These are phyloP conservation scores for Nymphaea colorata DNA, from an alignment of 164 flowering plant species.

Conservation along the genomic window DNA sequence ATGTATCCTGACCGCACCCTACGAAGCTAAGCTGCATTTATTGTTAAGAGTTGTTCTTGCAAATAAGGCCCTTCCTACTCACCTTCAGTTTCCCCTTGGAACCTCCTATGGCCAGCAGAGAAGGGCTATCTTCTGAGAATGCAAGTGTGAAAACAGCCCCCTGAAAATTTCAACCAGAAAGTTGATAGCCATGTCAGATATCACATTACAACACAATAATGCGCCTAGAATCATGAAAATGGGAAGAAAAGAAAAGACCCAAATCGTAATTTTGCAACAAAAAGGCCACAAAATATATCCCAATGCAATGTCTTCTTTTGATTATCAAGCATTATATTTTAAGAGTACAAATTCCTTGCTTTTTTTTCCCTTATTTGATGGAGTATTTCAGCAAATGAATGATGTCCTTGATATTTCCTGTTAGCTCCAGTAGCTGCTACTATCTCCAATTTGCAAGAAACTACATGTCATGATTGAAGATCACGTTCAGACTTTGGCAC, in stretches of 20 bases:
- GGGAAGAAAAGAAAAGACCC: too few species aligned
- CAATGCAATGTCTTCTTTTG: too few species aligned
- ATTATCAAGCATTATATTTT: too few species aligned
- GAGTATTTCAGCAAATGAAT: too few species aligned
- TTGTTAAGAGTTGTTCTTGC: background rate
- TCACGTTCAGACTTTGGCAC: slow-evolving; percentile 7
- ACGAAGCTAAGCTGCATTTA: background rate
- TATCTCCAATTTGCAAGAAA: background rate
- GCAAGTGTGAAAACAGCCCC: slow-evolving; percentile 72
- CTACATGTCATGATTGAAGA: background rate
- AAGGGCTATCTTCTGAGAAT: slow-evolving; percentile 68
- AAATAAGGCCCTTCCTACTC: slow-evolving; percentile 10
- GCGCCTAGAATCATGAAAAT: too few species aligned
- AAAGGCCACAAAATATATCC: too few species aligned
- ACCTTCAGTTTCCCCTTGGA: slow-evolving; percentile 72
- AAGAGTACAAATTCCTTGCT: too few species aligned
- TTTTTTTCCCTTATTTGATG: too few species aligned
- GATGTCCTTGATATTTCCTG: too few species aligned
- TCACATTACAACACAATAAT: background rate
- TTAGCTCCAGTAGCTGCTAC: too few species aligned
- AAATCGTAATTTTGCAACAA: too few species aligned
- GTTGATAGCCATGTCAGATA: background rate
- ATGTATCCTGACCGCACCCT: background rate
- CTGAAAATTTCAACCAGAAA: slow-evolving; percentile 16
- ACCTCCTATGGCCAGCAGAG: slow-evolving; percentile 78